phyloP scores from a whole-genome alignment of 2,329 filamentous ascomycete genomes.

The Colletotrichum euphorbiae region DNA sequence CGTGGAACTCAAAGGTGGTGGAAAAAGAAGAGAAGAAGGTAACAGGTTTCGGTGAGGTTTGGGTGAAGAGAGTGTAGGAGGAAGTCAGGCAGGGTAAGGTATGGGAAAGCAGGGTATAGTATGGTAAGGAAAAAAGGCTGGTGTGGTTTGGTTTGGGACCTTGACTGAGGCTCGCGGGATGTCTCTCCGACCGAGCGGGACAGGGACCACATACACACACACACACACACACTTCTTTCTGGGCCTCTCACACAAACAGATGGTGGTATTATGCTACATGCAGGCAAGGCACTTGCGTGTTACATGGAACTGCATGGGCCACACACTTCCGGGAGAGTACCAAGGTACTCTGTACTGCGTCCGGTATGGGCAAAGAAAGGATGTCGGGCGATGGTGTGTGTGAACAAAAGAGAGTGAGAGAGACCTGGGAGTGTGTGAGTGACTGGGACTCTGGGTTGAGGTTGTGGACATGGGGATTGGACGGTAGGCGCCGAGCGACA shows the following conservation, averaged over 20 bases:
- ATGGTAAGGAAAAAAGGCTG: conserved; percentile 14
- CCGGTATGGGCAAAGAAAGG: neutral
- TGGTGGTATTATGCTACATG: conserved; percentile 26
- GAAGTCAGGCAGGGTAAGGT: conserved; percentile 22
- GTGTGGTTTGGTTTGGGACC: conserved; percentile 22
- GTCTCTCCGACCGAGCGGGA: conserved; percentile 35
- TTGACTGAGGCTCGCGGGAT: conserved; percentile 38
- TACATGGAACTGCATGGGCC: conserved; percentile 35
- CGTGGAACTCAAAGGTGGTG: conserved; percentile 3
- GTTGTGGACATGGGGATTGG: neutral
- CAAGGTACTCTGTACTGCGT: neutral
- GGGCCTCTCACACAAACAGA: conserved; percentile 25
- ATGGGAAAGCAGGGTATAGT: conserved; percentile 18
- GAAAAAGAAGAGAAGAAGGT: conserved; percentile 6
- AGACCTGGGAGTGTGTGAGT: too few relatives aligned
- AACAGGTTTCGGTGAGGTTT: conserved; percentile 8
- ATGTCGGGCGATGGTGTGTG: neutral
- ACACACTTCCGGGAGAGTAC: conserved; percentile 5
- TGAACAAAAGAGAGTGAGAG: neutral
- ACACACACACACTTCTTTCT: conserved; percentile 20
- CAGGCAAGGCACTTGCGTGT: conserved; percentile 34
- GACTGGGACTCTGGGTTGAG: too few relatives aligned
- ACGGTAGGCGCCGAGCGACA: conserved; percentile 38
- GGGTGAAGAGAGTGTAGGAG: conserved; percentile 23
- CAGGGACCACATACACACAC: conserved; percentile 31